Base-by-base conservation (phyloP, 2,329 filamentous ascomycete species). In the Diaporthe citrichinensis region DNA sequence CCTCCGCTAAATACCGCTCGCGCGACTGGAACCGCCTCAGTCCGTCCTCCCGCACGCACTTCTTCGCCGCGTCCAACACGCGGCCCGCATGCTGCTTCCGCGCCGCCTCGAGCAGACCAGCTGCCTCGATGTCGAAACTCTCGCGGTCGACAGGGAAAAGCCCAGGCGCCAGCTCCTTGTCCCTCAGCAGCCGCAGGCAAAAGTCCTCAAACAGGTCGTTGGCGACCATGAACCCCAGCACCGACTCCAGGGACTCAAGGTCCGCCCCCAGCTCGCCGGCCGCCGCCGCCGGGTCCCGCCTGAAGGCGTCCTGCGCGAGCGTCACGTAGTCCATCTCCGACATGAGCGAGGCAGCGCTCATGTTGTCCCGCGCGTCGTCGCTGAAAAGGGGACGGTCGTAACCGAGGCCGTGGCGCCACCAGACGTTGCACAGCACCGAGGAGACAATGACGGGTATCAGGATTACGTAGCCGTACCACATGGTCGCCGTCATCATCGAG, bases 391-490 rank as follows among this genome's bases (percentile, higher is more conserved):
- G 81, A 0, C 85, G 82, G 65, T 85, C 83, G 73, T 90, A 90
- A 0, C 87, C 87, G 1, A 89, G 82, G 25, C 84, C 81, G 3
- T 79, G 79, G 1, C 88, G 81, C 86, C 87, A 90, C 80, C 87
- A 85, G 20, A 84, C 80, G 67, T 90, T 90, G 79, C 86, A 86
- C 9, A 85, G 80, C 2, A 87, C 81, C 1, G 87, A 84, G 0
- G 84, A 81, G 4, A 86, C 73, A 9, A 90, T 87, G 77, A 88
- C 89, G 0, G 88, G 88, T 3, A 87, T 82, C 12, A 90, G 80
- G 0, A 90, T 83, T 0, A 89, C 82, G 71, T 90, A 90, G 3
- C 86, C 89, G 84, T 85, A 87, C 88, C 88, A 90, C 36, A 80
- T 78, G 3, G 85, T 86, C 0, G 88, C 85, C 0, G 88, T 89